phyloP scores from a whole-genome alignment of 768 basidiomycete species.

The Kockovaella imperatae region DNA sequence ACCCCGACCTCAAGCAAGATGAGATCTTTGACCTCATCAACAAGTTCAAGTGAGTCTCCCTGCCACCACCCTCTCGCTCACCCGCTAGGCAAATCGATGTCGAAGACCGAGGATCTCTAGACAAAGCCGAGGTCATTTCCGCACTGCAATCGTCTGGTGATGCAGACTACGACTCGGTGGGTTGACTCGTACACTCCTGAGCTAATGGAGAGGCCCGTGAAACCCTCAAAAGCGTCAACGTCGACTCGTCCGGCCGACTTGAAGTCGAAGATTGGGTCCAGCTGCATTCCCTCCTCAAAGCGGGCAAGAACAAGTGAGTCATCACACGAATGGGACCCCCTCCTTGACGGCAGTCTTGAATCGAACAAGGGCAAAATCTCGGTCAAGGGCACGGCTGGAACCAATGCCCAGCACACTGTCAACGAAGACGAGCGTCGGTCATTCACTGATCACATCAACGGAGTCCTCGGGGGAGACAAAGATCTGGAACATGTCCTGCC shows the following conservation, averaged over 20 bases:
- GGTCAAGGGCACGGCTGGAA: conserved; percentile 78
- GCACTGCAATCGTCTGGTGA: conserved; percentile 71
- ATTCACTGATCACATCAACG: conserved; percentile 98
- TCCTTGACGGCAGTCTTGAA: conserved; percentile 28
- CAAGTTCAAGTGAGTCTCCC: conserved; percentile 77
- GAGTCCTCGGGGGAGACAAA: conserved; percentile 79
- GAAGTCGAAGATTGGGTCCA: conserved; percentile 99
- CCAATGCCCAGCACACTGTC: conserved; percentile 92
- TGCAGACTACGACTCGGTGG: conserved; percentile 63
- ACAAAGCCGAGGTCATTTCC: conserved; percentile 69
- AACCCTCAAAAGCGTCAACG: conserved; percentile 80
- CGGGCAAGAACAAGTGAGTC: conserved; percentile 23
- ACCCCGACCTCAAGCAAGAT: conserved; percentile 80
- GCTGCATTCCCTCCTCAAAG: conserved; percentile 49
- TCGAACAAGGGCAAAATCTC: conserved; percentile 68
- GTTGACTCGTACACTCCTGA: neutral
- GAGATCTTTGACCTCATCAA: conserved; percentile 92
- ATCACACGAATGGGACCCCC: neutral
- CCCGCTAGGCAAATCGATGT: conserved; percentile 41
- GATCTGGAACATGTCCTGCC: conserved; percentile 77
- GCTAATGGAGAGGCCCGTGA: conserved; percentile 50
- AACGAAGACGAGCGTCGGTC: conserved; percentile 92
- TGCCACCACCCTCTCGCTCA: neutral
- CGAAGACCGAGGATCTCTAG: conserved; percentile 43
- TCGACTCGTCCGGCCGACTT: conserved; percentile 90